phyloP scores from a whole-genome alignment of 768 basidiomycete genomes.

The Pulveroboletus sp. region DNA sequence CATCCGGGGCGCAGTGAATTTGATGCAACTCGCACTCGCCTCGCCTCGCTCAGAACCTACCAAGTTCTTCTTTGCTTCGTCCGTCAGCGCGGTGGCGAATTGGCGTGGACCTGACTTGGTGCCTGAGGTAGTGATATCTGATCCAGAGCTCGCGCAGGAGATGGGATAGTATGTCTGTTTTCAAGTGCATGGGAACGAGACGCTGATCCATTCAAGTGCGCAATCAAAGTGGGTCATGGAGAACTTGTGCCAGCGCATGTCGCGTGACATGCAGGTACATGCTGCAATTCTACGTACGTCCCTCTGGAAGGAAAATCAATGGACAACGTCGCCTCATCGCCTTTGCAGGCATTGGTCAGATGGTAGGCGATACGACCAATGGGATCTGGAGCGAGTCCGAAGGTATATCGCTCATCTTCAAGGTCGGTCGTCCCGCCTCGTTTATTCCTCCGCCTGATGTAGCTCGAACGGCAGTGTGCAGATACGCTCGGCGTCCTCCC shows the following conservation, averaged over 20 bases:
- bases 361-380: conserved; percentile 47
- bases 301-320: neutral
- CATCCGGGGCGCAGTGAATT: conserved; percentile 46
- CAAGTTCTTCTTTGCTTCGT: conserved; percentile 51
- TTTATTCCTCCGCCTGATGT: too few species aligned
- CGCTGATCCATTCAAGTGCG: conserved; percentile 8
- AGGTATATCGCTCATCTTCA: conserved; percentile 29
- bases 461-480: conserved; percentile 31
- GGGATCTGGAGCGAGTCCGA: conserved; percentile 56
- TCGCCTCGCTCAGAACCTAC: conserved; percentile 33
- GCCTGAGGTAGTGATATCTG: conserved; percentile 22
- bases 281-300: conserved; percentile 22
- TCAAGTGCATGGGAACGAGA: neutral
- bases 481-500: conserved; percentile 38
- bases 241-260: conserved; percentile 46
- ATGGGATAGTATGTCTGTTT: conserved; percentile 29
- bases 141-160: conserved; percentile 30
- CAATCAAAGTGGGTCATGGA: conserved; percentile 52
- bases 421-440: conserved; percentile 15
- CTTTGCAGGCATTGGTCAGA: conserved; percentile 47
- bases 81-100: conserved; percentile 34
- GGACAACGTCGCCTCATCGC: neutral
- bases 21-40: conserved; percentile 45
- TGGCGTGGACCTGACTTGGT: conserved; percentile 20
- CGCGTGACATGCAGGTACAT: conserved; percentile 22